These are phyloP conservation scores for Rutstroemia sp. DNA, from an alignment of 2,329 filamentous ascomycete genomes.

Conservation along the genomic window DNA sequence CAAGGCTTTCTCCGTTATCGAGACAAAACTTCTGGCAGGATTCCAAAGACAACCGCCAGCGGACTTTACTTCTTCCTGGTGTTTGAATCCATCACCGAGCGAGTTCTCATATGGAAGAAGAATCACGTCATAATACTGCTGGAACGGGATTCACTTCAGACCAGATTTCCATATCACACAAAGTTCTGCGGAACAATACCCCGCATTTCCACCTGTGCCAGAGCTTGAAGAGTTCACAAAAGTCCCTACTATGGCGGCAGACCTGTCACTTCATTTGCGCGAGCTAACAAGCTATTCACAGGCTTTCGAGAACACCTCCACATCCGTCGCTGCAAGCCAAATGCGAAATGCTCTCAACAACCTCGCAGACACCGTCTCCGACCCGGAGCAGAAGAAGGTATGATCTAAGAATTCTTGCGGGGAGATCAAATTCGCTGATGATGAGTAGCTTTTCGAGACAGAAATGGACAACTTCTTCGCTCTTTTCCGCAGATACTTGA, in stretches of 20 bases:
- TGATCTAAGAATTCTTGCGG: slow-evolving; percentile 18
- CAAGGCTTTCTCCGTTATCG: neutral
- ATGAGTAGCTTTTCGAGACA: slow-evolving; percentile 79
- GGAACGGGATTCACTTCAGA: neutral
- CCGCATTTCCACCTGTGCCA: neutral
- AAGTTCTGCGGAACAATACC: neutral
- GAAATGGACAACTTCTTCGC: slow-evolving; percentile 99
- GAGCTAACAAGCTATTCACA: slow-evolving; percentile 31
- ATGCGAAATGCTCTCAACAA: slow-evolving; percentile 97
- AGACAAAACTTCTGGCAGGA: neutral
- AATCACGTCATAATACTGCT: slow-evolving; percentile 6
- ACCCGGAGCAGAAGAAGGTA: slow-evolving; percentile 79
- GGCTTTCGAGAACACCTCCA: slow-evolving; percentile 99
- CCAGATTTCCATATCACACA: neutral
- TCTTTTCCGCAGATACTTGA: slow-evolving; percentile 95
- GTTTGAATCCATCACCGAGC: slow-evolving; percentile 14
- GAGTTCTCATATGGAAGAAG: slow-evolving; percentile 1
- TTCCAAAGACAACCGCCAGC: neutral
- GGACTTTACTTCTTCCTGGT: slow-evolving; percentile 16
- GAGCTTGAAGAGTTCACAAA: neutral
- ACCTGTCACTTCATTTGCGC: neutral
- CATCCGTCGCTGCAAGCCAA: slow-evolving; percentile 93
- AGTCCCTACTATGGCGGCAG: neutral
- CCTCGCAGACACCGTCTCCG: slow-evolving; percentile 82
- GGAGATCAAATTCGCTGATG: neutral